Conservation (phyloP, 116 monocot species). For the Trichopus zeylanicus region DNA sequence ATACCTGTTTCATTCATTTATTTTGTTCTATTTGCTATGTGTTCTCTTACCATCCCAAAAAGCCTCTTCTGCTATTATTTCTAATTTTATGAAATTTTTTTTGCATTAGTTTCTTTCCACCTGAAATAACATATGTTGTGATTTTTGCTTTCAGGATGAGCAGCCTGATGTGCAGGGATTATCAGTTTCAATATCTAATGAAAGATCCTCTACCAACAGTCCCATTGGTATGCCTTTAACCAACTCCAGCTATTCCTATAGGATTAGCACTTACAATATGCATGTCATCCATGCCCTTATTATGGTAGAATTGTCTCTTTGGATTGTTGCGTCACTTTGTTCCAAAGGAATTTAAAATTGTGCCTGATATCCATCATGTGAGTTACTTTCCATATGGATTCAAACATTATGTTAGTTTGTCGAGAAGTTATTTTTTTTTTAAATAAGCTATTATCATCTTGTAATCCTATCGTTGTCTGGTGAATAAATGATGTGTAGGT, state of each 20-base stretch:
- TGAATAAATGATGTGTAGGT: no score
- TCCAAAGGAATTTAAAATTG: no score
- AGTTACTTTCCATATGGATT: no score
- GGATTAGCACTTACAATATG: not conserved
- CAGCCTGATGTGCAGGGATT: conserved; percentile 92
- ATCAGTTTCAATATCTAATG: conserved; percentile 56
- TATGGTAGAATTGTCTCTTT: not conserved
- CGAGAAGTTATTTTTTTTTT: no score
- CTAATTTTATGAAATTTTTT: not conserved
- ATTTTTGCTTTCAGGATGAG: conserved; percentile 69
- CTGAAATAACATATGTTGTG: not conserved
- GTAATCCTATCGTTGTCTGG: no score
- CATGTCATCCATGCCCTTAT: not conserved
- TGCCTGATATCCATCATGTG: no score
- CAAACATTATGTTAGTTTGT: no score
- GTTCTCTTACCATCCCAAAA: no score
- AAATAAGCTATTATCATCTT: no score
- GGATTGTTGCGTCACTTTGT: no score
- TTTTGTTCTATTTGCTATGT: no score
- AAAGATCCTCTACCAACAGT: conserved; percentile 84
- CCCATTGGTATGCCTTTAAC: conserved; percentile 55
- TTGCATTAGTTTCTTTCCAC: not conserved
- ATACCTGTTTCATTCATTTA: no score
- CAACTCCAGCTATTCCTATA: not conserved
- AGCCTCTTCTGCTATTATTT: not conserved